A percentile compares a stretch with the other conserved stretches of the same genome.
Evolutionary conservation across 305 asterid species (phyloP).

Genomic region (Fraxinus platypoda): DNA sequence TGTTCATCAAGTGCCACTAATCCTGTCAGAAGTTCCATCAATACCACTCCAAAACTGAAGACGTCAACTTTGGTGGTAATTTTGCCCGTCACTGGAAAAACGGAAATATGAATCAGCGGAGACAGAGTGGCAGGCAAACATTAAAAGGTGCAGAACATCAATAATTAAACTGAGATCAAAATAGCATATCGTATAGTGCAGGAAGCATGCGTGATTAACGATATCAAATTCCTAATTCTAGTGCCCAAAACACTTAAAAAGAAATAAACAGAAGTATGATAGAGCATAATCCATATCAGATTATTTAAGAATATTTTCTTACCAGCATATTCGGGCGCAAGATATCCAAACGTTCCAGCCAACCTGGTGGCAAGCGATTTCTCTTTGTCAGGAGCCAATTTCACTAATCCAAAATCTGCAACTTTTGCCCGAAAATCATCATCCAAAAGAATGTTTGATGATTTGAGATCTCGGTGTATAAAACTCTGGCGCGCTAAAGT

Average conservation of each 20-base stretch:
- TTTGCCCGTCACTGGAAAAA: conserved; percentile 66
- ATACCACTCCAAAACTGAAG: conserved; percentile 86
- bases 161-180: not conserved
- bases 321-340: conserved; percentile 96
- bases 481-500: conserved; percentile 68
- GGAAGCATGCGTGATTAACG: not conserved
- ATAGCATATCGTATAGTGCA: not conserved
- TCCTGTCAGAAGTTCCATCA: conserved; percentile 83
- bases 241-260: not conserved
- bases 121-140: not conserved
- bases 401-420: conserved; percentile 83
- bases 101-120: not conserved
- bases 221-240: not conserved
- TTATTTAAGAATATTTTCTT: conserved; percentile 4
- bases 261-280: not conserved
- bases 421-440: conserved; percentile 77
- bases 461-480: conserved; percentile 82
- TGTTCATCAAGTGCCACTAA: conserved; percentile 69
- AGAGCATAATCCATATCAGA: not conserved
- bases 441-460: conserved; percentile 71
- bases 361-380: conserved; percentile 69
- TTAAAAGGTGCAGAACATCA: not conserved
- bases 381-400: conserved; percentile 74
- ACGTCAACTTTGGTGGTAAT: conserved; percentile 80
- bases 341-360: conserved; percentile 89